Percentiles rank a stretch among this genome's conserved stretches.
Evolutionary conservation across 2,329 filamentous ascomycete genomes (phyloP).

Genomic region (Ophiostoma angusticollis): DNA sequence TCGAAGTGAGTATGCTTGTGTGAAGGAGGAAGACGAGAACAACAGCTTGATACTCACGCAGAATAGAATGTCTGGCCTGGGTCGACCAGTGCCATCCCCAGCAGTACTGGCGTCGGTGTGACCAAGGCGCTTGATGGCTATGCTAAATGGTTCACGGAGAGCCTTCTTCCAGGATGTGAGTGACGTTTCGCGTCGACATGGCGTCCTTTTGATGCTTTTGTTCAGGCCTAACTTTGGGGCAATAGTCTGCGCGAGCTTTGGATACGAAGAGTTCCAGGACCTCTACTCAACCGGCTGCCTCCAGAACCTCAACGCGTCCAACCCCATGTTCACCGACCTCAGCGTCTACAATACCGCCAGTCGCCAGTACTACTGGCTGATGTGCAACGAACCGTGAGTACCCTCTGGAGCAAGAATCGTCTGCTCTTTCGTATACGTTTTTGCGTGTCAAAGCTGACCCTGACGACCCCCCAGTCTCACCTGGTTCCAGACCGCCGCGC

Average conservation of each 20-base stretch:
- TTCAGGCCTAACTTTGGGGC: not conserved
- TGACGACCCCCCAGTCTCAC: constrained; percentile 17
- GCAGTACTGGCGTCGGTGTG: constrained; percentile 36
- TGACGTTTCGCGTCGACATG: not conserved
- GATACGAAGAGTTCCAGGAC: constrained; percentile 15
- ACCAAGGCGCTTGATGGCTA: constrained; percentile 39
- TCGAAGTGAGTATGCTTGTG: constrained; percentile 20
- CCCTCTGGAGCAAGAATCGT: too few species aligned
- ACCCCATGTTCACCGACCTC: constrained; percentile 26
- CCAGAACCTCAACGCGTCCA: constrained; percentile 31
- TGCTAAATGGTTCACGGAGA: constrained; percentile 32
- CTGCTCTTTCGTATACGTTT: too few species aligned
- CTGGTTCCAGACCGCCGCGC: constrained; percentile 33
- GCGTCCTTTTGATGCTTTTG: not conserved
- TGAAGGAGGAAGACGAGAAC: too few species aligned
- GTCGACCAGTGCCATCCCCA: constrained; percentile 28
- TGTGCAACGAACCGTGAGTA: constrained; percentile 34
- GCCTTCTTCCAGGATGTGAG: constrained; percentile 26
- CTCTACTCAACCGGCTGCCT: constrained; percentile 34
- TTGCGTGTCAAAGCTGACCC: not conserved
- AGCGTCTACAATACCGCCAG: constrained; percentile 28
- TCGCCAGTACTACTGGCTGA: constrained; percentile 43
- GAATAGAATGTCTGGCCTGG: constrained; percentile 27
- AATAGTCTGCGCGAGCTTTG: constrained; percentile 29
- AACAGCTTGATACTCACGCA: too few species aligned